Evolutionary conservation across 2,329 filamentous ascomycete genomes (phyloP), one percentile per base, ranked within the genome.

Genomic region (Fusarium lyarnte): DNA sequence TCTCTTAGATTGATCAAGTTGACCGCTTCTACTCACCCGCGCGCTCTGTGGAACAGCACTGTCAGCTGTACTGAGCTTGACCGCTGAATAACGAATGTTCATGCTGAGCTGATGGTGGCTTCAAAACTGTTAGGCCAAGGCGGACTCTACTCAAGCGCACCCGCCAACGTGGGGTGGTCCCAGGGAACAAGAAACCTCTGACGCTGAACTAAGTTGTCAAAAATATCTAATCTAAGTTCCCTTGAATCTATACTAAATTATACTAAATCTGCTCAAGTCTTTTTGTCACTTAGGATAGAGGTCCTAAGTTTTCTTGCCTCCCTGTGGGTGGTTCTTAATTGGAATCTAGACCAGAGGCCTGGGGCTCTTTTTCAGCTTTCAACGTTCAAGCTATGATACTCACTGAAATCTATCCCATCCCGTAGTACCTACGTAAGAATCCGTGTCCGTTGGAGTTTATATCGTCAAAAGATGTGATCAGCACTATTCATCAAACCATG

Each of bases 71-170:
- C 35, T 27, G 12, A 31, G 21, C 17, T 41, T 69, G 66, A 69
- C 66, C 57, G 51, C 69, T 51, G 49, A 51, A 72, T 13, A 69
- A 36, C 25, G 33, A 27, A 69, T 43, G 65, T 59, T 45, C 58
- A 19, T 25, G 47, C 52, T 69, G 58, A 46, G 33, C 35, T 42
- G 66, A 66, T 73, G 57, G 69, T 72, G 69, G 68, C 69, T 69
- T 45, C 36, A 51, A 42, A 43, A 43, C 39, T 68, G 23, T 47
- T 57, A 66, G 69, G 58, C 68, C 68, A 64, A 72, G 58, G 41
- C 46, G 65, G 55, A 72, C 45, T 64, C 54, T 73, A 57, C 36
- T 46, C 52, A 41, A 69, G 39, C 29, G 64, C 45, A 69, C 64
- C 58, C 66, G 52, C 58, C 58, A 64, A 70, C 69, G 69, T 60